Conservation (phyloP, 1,284 basidiomycete genomes). For the Marasmius sp. region DNA sequence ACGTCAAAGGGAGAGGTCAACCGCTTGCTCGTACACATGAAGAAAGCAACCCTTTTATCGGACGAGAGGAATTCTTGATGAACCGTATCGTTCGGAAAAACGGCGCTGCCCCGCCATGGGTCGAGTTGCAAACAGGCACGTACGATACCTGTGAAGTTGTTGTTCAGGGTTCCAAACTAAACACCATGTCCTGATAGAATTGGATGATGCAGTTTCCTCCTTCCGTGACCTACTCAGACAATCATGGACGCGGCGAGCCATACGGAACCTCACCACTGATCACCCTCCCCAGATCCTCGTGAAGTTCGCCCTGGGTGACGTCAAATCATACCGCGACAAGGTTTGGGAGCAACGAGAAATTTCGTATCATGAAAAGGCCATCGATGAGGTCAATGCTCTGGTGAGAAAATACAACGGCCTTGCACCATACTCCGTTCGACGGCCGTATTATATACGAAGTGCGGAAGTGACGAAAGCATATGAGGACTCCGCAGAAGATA, state of each 20-base stretch:
- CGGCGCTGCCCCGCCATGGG: conserved; percentile 88
- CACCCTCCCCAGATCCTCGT: conserved; percentile 42
- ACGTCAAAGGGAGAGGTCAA: conserved; percentile 74
- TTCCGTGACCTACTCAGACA: conserved; percentile 67
- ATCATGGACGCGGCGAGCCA: conserved; percentile 68
- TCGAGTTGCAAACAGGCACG: conserved; percentile 78
- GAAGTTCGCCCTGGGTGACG: conserved; percentile 43
- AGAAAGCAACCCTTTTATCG: conserved; percentile 81
- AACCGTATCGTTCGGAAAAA: conserved; percentile 87
- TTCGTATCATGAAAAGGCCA: conserved; percentile 68
- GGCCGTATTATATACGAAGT: conserved; percentile 55
- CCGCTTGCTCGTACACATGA: conserved; percentile 63
- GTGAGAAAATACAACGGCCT: conserved; percentile 79
- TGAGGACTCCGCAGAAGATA: conserved; percentile 51
- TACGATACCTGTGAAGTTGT: conserved; percentile 1
- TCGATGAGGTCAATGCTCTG: conserved; percentile 72
- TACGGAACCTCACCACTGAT: conserved; percentile 56
- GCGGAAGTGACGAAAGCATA: conserved; percentile 62
- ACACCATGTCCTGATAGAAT: conserved; percentile 23
- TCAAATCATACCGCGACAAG: conserved; percentile 56
- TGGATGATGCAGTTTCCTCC: conserved; percentile 46
- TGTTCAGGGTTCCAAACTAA: neutral
- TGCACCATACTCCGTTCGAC: conserved; percentile 73
- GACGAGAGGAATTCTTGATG: conserved; percentile 80
- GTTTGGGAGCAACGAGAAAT: conserved; percentile 76